A percentile compares a stretch with the other conserved stretches of the same genome.
phyloP scores from a whole-genome alignment of 768 basidiomycete genomes.

The Pleurotus eryngii region DNA sequence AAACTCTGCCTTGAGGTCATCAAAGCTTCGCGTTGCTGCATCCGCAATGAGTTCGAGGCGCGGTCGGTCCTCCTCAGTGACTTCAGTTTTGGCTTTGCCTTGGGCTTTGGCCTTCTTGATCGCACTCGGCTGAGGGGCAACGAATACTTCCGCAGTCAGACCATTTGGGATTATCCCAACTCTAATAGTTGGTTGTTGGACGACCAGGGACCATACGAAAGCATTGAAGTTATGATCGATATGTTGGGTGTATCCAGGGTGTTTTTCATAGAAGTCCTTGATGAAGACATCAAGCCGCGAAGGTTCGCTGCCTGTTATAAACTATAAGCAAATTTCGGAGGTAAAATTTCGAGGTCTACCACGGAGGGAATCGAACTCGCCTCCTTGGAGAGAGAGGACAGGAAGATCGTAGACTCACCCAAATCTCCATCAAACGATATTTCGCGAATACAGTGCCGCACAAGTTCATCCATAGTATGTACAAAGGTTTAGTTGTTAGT shows the following conservation, averaged over 20 bases:
- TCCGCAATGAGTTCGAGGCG: constrained; percentile 53
- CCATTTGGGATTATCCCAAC: constrained; percentile 70
- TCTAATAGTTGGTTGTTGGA: constrained; percentile 68
- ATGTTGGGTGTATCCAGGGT: constrained; percentile 37
- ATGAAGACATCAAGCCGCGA: constrained; percentile 73
- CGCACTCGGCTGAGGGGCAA: constrained; percentile 72
- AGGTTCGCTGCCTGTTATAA: constrained; percentile 61
- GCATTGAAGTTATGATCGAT: constrained; percentile 74
- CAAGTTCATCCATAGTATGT: constrained; percentile 71
- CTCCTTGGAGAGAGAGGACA: constrained; percentile 19
- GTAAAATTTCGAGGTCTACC: constrained; percentile 19
- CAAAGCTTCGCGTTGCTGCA: constrained; percentile 50
- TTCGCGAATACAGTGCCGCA: constrained; percentile 82
- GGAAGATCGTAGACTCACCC: constrained; percentile 49
- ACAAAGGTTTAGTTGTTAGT: not conserved
- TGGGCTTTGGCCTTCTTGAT: constrained; percentile 62
- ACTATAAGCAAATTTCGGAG: constrained; percentile 13
- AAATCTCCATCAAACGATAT: constrained; percentile 88
- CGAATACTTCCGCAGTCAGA: constrained; percentile 62
- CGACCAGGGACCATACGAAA: constrained; percentile 80
- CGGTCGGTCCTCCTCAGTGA: constrained; percentile 38
- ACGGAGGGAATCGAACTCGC: constrained; percentile 44
- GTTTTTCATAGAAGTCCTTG: constrained; percentile 55
- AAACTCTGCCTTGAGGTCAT: constrained; percentile 53
- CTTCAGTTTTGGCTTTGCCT: constrained; percentile 54